Evolutionary conservation across 768 basidiomycete genomes (phyloP), one percentile per base, ranked within the genome.

Genomic region (Rhodotorula kratochvilovae): DNA sequence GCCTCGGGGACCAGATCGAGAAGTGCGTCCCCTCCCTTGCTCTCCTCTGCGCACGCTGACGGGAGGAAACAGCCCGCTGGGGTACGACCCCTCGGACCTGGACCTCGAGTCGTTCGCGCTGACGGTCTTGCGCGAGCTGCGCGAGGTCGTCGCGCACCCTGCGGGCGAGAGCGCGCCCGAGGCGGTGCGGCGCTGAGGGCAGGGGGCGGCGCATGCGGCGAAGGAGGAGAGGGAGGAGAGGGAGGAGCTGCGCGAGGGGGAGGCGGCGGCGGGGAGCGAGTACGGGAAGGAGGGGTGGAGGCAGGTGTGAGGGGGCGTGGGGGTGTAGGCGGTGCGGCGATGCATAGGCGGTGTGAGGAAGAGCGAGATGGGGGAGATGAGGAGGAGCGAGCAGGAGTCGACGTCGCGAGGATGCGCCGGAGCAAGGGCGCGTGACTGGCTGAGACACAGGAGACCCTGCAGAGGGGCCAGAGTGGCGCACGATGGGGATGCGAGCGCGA

Each of bases 1-100:
- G 39, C 42, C 58, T 59, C n/a, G 39, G 58, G 4, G 58, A 59
- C 43, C 42, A 59, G 58, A 59, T 59, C 43, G 58, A 59, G 42
- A 59, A 59, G 58, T 59, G 29, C 58, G 42, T 58, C 11, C 2
- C 17, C 33, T 56, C 27, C 10, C 29, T 31, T 42, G 16, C 17
- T 5, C 43, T 1, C 19, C 1, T 12, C 7, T 17, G 12, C 39
- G 16, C 42, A n/a, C 27, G n/a, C 58, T 43, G 51, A 16, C 51
- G 15, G 7, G 13, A 16, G n/a, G 23, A 5, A 11, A 8, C 58
- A 59, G 58, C 58, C 58, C 58, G n/a, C 39, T 59, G 27, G 58
- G 58, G n/a, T 59, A 59, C 58, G 39, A 59, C 58, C 5, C 27
- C 3, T 39, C 36, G 12, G 56, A 57, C 56, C 56, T 57, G 11